These are phyloP conservation scores for Pleurotus ostreatus DNA, from an alignment of 768 basidiomycete species.

Conservation along the genomic window DNA sequence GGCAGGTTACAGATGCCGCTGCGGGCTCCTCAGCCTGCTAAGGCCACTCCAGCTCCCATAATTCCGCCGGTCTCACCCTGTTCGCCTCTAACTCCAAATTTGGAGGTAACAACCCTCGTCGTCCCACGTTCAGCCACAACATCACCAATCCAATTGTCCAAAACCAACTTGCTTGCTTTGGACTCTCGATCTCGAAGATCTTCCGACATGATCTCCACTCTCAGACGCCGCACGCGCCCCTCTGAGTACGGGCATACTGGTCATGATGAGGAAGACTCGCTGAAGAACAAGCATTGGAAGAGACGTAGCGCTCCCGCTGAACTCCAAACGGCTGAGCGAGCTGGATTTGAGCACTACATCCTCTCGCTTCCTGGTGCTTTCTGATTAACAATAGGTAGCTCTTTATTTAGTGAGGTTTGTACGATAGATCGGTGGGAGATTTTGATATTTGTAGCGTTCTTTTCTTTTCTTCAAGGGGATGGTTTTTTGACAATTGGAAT, in stretches of 20 bases:
- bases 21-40: constrained; percentile 23
- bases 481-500: constrained; percentile 11
- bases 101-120: constrained; percentile 45
- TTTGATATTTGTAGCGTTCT: neutral
- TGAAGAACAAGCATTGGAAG: constrained; percentile 31
- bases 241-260: constrained; percentile 24
- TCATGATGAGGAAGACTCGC: constrained; percentile 30
- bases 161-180: constrained; percentile 47
- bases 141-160: constrained; percentile 45
- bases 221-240: constrained; percentile 47
- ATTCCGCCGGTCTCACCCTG: constrained; percentile 29
- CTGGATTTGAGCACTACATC: constrained; percentile 56
- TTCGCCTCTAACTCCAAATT: constrained; percentile 34
- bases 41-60: constrained; percentile 21
- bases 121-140: constrained; percentile 40
- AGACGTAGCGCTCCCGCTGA: constrained; percentile 57
- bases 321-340: constrained; percentile 41
- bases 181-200: constrained; percentile 54
- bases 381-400: constrained; percentile 23
- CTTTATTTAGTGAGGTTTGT: neutral
- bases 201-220: constrained; percentile 60
- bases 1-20: constrained; percentile 42
- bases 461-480: constrained; percentile 2
- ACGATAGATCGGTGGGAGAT: neutral
- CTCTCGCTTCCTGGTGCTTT: constrained; percentile 59